Conservation (phyloP, 495 filamentous ascomycete species). For the Lichina pygmaea region DNA sequence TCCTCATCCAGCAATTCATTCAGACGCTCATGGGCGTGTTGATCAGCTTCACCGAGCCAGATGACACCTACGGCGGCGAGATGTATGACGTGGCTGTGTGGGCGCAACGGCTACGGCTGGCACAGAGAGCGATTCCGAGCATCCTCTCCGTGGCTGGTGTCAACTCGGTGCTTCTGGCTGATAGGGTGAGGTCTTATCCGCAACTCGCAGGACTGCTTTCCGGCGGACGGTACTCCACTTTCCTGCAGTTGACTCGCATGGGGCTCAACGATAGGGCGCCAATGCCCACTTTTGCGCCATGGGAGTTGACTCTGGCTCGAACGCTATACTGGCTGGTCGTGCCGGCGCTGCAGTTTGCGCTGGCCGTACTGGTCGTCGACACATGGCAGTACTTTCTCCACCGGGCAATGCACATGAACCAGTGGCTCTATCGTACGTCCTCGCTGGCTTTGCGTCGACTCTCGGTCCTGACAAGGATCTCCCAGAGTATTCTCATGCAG, state of each 20-base stretch:
- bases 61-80: constrained; percentile 2
- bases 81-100: constrained; percentile 4
- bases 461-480: not conserved
- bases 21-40: constrained; percentile 3
- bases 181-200: constrained; percentile 21
- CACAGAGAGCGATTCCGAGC: constrained; percentile 1
- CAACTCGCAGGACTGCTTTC: constrained; percentile 39
- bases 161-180: not conserved
- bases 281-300: constrained; percentile 24
- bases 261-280: constrained; percentile 1
- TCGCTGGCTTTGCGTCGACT: not conserved
- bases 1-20: constrained; percentile 4
- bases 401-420: constrained; percentile 80
- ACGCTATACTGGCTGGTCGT: constrained; percentile 55
- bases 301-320: constrained; percentile 51
- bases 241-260: constrained; percentile 12
- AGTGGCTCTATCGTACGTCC: constrained; percentile 79
- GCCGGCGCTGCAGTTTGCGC: constrained; percentile 43
- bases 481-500: not conserved
- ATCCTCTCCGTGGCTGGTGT: constrained; percentile 1
- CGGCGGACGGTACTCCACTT: constrained; percentile 41
- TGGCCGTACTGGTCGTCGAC: constrained; percentile 53
- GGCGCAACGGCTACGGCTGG: constrained; percentile 2
- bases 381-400: constrained; percentile 96
- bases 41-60: constrained; percentile 2